Conservation (phyloP, 495 filamentous ascomycete species). For the Penicillium waksmanii region DNA sequence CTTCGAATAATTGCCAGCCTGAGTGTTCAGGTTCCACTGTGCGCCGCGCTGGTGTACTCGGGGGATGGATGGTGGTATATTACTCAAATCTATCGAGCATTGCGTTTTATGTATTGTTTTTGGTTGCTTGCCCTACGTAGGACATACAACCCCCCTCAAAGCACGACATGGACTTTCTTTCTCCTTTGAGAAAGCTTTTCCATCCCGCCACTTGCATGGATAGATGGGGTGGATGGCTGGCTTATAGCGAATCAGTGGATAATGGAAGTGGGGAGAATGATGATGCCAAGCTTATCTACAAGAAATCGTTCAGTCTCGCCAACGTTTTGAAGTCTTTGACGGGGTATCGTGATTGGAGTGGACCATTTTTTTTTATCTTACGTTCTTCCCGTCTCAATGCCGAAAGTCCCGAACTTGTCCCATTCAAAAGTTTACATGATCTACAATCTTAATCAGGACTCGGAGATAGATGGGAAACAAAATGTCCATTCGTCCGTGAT, state of each 20-base stretch:
- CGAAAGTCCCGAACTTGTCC: neutral
- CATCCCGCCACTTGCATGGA: neutral
- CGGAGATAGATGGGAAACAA: neutral
- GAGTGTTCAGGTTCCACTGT: no score
- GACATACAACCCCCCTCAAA: neutral
- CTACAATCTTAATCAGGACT: neutral
- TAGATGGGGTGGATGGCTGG: neutral
- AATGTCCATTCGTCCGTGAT: constrained; percentile 1
- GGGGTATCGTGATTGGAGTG: neutral
- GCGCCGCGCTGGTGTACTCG: no score
- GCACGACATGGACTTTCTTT: neutral
- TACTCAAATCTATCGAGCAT: neutral
- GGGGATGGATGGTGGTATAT: neutral
- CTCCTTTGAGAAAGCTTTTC: neutral
- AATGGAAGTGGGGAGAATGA: neutral
- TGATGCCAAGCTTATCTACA: neutral
- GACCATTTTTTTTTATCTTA: neutral
- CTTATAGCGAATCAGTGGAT: neutral
- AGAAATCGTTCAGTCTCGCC: neutral
- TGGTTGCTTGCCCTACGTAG: neutral
- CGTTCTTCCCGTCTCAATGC: neutral
- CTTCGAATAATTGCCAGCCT: no score
- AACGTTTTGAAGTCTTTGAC: neutral
- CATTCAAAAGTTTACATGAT: neutral
- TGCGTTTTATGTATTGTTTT: neutral